Evolutionary conservation across 2,329 filamentous ascomycete genomes (phyloP), one percentile per base, ranked within the genome.

Genomic region (Cladosporium sp.): DNA sequence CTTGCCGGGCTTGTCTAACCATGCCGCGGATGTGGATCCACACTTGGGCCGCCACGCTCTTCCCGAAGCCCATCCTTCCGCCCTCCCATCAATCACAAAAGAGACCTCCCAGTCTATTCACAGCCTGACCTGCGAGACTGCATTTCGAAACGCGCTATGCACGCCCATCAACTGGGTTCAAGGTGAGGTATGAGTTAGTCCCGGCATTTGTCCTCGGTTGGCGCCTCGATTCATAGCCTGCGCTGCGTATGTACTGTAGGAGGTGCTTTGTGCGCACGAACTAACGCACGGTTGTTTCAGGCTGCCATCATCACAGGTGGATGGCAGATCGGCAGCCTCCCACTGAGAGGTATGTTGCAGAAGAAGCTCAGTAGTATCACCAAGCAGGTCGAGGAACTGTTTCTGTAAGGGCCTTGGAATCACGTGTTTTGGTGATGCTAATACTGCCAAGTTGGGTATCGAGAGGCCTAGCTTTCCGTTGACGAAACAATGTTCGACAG

Each of bases 11-110:
- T 55, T 34, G 30, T 55, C 30, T 21, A 30, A 55, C 28, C 28
- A 55, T 34, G 28, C 14, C 52, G 52, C 14, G 28, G 52, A 55
- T 55, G 52, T 21, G 28, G 52, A 55, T 55, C 52, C 52, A 55
- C 52, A 32, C 15, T 55, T 55, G 52, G 52, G 52, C 52, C 30
- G 52, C 52, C 28, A 55, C 18, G 52, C 30, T 15, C 28, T 32
- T 32, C 28, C 15, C 15, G 52, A 55, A n/a, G n/a, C 32, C 52
- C 52, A 34, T 32, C 52, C 41, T 47, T 47, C 41, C 41, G n/a
- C 41, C n/a, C 41, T 47, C 21, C 41, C 18, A 44, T 44, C 41
- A 44, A 44, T 44, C 41, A 24, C n/a, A 15, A 21, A 5, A 47
- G 4, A 47, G n/a, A 47, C 10, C n/a, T 47, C 7, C n/a, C n/a